Percentiles rank a stretch among this genome's conserved stretches.
These are phyloP conservation scores for Penicillium angulare DNA, from an alignment of 495 filamentous ascomycete genomes.

Conservation along the genomic window DNA sequence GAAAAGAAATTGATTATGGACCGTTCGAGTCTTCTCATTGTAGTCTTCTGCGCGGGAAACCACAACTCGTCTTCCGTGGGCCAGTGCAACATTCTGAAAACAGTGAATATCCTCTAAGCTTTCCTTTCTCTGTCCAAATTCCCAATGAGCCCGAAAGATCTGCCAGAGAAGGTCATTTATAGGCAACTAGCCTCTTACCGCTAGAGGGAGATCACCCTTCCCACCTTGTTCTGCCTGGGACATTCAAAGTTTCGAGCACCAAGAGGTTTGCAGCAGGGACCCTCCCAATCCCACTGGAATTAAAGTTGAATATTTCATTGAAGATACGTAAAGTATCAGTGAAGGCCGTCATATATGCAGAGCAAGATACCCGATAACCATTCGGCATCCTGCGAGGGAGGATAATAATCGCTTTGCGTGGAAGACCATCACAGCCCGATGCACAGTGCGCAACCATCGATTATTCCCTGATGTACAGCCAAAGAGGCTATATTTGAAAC, in stretches of 20 bases:
- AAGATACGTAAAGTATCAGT: slow-evolving; percentile 5
- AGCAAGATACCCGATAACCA: slow-evolving; percentile 6
- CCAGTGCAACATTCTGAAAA: slow-evolving; percentile 3
- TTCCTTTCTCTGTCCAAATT: slow-evolving; percentile 1
- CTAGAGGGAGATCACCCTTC: not conserved
- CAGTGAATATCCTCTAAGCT: not conserved
- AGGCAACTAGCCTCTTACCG: not conserved
- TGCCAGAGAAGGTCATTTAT: not conserved
- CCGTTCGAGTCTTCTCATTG: not conserved
- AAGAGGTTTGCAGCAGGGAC: too few relatives aligned
- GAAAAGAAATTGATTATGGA: too few relatives aligned
- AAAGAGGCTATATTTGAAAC: slow-evolving; percentile 5
- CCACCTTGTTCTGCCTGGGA: slow-evolving; percentile 1
- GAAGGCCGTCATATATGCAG: not conserved
- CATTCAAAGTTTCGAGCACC: not conserved
- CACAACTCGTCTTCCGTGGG: not conserved
- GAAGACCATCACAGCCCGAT: not conserved
- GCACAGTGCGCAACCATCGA: slow-evolving; percentile 5
- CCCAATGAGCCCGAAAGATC: not conserved
- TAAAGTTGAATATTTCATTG: slow-evolving; percentile 9
- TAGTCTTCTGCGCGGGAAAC: not conserved
- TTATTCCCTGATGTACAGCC: slow-evolving; percentile 10
- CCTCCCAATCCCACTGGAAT: too few relatives aligned
- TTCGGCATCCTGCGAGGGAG: not conserved
- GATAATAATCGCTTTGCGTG: not conserved